Base-by-base conservation (phyloP, 345 rosid genomes). In the Citrus hindsii region DNA sequence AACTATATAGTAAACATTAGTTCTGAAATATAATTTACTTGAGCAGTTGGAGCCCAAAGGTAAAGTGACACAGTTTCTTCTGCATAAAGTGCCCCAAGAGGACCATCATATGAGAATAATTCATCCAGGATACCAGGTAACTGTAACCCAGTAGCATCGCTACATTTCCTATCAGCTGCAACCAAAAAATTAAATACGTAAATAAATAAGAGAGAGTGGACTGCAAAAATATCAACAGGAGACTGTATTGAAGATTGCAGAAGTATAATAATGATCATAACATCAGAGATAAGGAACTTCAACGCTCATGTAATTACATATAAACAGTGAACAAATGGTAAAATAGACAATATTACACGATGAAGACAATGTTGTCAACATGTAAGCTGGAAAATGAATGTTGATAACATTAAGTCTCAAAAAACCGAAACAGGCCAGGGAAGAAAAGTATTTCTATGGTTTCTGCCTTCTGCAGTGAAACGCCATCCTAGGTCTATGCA, bases 41-140 rank as follows among this genome's bases (percentile, higher is more conserved):
- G 98, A 79, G 99, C 94, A 79, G 98, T 93, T 13, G 97, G 97
- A 61, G 98, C 97, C 97, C 97, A 93, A 13, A 90, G 95, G 86
- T 89, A 79, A 71, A 95, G 90, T 35, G 89, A 87, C 38, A 92
- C 87, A 62, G 79, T 82, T 82, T 89, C 86, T 69, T 76, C 76
- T 58, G 87, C 86, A 83, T 85, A 93, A 79, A 86, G 77, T 66
- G 91, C 96, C 81, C 99, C 98, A 30, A 95, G 89, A n/a, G 93
- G 96, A 77, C 99, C 99, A 74, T 89, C 87, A 80, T 91, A 93
- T 68, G 94, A 85, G 83, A 91, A 95, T 77, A 93, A 82, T 69
- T 91, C 97, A 82, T 93, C 98, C 77, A 95, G 80, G 73, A 93
- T 84, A 25, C 98, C 97, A 81, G 94, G 94, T 68, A 92, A 85